Evolutionary conservation across 2,329 filamentous ascomycete species (phyloP).

Genomic region (Pseudohalonectria lignicola): DNA sequence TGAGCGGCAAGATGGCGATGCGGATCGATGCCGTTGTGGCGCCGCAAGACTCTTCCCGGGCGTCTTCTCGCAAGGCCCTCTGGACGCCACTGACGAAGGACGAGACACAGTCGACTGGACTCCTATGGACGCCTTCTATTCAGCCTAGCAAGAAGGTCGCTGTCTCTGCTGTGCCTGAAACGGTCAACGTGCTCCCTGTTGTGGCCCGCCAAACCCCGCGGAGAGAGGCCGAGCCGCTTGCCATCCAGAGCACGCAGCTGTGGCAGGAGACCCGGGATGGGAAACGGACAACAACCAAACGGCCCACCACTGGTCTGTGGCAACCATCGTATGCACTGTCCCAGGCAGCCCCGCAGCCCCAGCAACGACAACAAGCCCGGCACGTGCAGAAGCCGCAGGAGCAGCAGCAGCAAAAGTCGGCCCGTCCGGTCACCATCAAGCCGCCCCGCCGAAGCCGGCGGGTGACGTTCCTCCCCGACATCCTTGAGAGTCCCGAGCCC

Average conservation of each 20-base stretch:
- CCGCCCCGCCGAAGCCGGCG: constrained; percentile 45
- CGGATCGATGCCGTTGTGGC: constrained; percentile 8
- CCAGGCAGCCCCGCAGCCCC: constrained; percentile 5
- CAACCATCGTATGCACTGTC: constrained; percentile 12
- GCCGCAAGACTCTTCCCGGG: neutral
- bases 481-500: constrained; percentile 49
- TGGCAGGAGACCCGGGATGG: constrained; percentile 23
- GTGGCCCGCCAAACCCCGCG: constrained; percentile 23
- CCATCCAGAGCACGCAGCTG: constrained; percentile 23
- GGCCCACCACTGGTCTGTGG: constrained; percentile 18
- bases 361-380: neutral
- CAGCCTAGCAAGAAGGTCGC: constrained; percentile 2
- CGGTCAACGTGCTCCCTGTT: constrained; percentile 7
- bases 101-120: constrained; percentile 3
- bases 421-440: constrained; percentile 36
- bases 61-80: neutral
- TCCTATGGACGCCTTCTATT: constrained; percentile 15
- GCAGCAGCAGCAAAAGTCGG: constrained; percentile 9
- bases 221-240: constrained; percentile 19
- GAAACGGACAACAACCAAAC: constrained; percentile 7
- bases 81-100: constrained; percentile 1
- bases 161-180: too few species aligned
- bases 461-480: constrained; percentile 50
- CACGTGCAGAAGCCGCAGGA: constrained; percentile 1
- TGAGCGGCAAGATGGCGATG: constrained; percentile 6